Base-by-base conservation (phyloP, 2,329 filamentous ascomycete species). In the Penicillium sp. region DNA sequence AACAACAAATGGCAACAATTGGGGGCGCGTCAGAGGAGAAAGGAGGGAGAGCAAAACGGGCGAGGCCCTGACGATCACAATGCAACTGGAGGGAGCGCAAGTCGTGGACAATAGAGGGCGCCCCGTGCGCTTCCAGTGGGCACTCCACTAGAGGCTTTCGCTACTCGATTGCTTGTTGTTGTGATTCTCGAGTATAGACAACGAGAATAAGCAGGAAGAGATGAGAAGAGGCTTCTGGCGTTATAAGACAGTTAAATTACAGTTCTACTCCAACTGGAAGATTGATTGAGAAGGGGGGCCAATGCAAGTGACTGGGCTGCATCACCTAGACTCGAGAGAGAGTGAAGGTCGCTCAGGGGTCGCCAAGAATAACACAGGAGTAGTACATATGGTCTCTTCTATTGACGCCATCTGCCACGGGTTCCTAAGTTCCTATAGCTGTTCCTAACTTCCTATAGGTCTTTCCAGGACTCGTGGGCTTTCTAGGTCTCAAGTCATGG, bases 41-140 rank as follows among this genome's bases (percentile, higher is more conserved):
- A 55, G 55, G 63, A 66, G 64, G 58, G 60, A 40, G 56, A 59
- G 63, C 56, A 63, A 66, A 58, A 54, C 62, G 63, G 65, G 59
- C 59, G 61, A 64, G 59, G 61, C 60, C 60, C 64, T 64, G 66
- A 66, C 66, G 66, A 68, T 68, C 66, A 53, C 63, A 66, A 67
- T 67, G 65, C 57, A 57, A 61, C 31, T 18, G 22, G 39, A 40
- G 24, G 35, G 16, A 35, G 14, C 19, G 50, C 50, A n/a, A 24
- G 49, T 37, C 7, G 49, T 37, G 49, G 33, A 27, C 49, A 50
- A 50, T 46, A 4, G 47, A 39, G 58, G 40, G 58, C 49, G 61
- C 44, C 60, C 63, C 61, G 61, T 64, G 63, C 61, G 59, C 40
- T 27, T 27, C 7, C 2, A 51, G 19, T 36, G 49, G 49, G 13